Evolutionary conservation across 192 early-diverging fungal species (phyloP), one percentile per base, ranked within the genome.

Genomic region (Geosiphon pyriformis): DNA sequence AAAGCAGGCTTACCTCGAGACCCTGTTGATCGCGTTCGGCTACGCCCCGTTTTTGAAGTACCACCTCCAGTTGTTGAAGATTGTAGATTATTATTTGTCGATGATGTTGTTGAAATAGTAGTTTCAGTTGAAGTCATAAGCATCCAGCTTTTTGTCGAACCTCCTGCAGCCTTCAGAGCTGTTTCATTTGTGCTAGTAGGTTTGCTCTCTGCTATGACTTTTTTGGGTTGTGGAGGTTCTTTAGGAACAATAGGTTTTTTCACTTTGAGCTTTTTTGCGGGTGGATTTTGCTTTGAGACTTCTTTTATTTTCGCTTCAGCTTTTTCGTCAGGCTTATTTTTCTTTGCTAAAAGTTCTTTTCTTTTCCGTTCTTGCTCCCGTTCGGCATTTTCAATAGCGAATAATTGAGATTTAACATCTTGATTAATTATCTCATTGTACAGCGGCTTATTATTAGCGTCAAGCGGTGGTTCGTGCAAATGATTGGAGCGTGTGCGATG

Each of bases 331-430:
- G 17, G 59, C 60, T 7, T 69, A 49, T 20, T 73, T 60, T 12
- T 68, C 55, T 25, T 79, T 3, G 70, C 59, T 31, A 83, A 63
- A 23, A 67, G 63, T 53, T 76, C 74, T 42, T 83, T 72, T 22
- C 88, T 78, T 61, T 77, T 76, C 10, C 83, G 78, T 63, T 92
- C 88, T 62, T 80, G 75, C 68, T 88, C 77, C 33, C 82, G 75
- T 51, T 88, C 87, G 17, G 85, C 83, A 58, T 84, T 83, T 71
- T 90, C 87, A 46, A 92, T 76, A 15, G 85, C 86, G 48, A 80
- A 59, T 26, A 92, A 75, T 72, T 92, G 90, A 35, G 82, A 80
- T 66, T 82, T 83, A 20, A 85, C 82, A 59, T 92, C 88, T 70
- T 83, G 78, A 47, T 80, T 80, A 11, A 88, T 76, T 2, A 77